A percentile compares a stretch with the other conserved stretches of the same genome.
Conservation (phyloP, 2,329 filamentous ascomycete genomes). For the Dactylellina cionopaga region DNA sequence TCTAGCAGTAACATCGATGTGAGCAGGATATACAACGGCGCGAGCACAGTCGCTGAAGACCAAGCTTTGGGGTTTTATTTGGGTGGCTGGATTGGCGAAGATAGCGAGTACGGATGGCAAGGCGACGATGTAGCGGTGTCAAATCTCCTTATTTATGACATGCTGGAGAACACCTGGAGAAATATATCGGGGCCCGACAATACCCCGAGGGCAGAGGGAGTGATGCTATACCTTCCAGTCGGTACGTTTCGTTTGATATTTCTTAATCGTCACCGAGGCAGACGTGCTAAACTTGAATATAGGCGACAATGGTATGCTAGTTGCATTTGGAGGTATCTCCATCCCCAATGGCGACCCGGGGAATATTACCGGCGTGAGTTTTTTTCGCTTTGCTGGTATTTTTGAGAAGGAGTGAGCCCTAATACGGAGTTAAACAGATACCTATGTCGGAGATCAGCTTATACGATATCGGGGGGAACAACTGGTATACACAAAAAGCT, state of each 20-base stretch:
- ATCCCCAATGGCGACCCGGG: constrained; percentile 49
- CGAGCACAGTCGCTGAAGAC: constrained; percentile 67
- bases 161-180: constrained; percentile 65
- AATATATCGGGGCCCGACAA: constrained; percentile 68
- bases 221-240: constrained; percentile 70
- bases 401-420: not conserved
- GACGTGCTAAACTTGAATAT: not conserved
- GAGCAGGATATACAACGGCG: constrained; percentile 67
- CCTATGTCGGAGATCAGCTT: constrained; percentile 61
- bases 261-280: too few species aligned
- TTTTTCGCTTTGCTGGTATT: too few species aligned
- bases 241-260: not conserved
- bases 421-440: not conserved
- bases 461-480: constrained; percentile 70
- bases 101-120: constrained; percentile 66
- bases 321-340: constrained; percentile 71
- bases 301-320: constrained; percentile 69
- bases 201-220: constrained; percentile 69
- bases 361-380: constrained; percentile 5
- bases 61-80: constrained; percentile 71
- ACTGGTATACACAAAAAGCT: constrained; percentile 71
- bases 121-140: constrained; percentile 65
- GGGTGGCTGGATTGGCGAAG: constrained; percentile 71
- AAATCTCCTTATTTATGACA: constrained; percentile 68
- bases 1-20: constrained; percentile 57